phyloP scores from a whole-genome alignment of 1,284 basidiomycete species.

The Sporisorium graminicola region DNA sequence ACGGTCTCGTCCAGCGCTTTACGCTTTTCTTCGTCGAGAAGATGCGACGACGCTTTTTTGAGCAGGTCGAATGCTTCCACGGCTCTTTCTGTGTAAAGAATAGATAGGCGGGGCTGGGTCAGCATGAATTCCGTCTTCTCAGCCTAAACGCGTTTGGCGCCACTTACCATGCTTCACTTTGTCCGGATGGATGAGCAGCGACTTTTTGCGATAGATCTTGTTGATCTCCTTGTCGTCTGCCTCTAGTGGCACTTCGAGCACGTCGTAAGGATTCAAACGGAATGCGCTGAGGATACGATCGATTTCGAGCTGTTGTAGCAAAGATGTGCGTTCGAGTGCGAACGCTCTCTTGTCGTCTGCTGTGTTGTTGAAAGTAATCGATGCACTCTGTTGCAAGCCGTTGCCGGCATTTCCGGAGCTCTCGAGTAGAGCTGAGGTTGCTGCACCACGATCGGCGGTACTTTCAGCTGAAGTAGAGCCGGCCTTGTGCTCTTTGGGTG shows the following conservation, averaged over 20 bases:
- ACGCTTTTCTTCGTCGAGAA: slow-evolving; percentile 67
- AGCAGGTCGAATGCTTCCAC: slow-evolving; percentile 74
- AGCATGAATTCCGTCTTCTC: neutral
- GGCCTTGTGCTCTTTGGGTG: neutral
- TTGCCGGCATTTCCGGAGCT: neutral
- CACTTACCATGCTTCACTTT: slow-evolving; percentile 72
- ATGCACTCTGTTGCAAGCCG: neutral
- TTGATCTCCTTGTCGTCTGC: slow-evolving; percentile 73
- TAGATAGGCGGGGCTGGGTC: neutral
- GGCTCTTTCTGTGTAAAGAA: slow-evolving; percentile 68
- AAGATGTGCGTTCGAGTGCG: slow-evolving; percentile 52
- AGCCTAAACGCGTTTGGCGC: no score
- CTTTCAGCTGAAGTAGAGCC: no score
- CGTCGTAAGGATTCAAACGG: slow-evolving; percentile 75
- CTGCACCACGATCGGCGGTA: no score
- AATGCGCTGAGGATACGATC: slow-evolving; percentile 73
- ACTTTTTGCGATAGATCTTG: slow-evolving; percentile 74
- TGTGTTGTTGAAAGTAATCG: slow-evolving; percentile 1
- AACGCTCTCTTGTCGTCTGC: slow-evolving; percentile 28
- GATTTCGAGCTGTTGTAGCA: slow-evolving; percentile 71
- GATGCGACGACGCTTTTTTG: slow-evolving; percentile 72
- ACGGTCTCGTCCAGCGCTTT: slow-evolving; percentile 70
- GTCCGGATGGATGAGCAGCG: slow-evolving; percentile 75
- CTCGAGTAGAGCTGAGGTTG: neutral
- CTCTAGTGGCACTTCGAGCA: slow-evolving; percentile 72